Conservation (phyloP, 1,284 basidiomycete genomes). For the Ganoderma sinense region DNA sequence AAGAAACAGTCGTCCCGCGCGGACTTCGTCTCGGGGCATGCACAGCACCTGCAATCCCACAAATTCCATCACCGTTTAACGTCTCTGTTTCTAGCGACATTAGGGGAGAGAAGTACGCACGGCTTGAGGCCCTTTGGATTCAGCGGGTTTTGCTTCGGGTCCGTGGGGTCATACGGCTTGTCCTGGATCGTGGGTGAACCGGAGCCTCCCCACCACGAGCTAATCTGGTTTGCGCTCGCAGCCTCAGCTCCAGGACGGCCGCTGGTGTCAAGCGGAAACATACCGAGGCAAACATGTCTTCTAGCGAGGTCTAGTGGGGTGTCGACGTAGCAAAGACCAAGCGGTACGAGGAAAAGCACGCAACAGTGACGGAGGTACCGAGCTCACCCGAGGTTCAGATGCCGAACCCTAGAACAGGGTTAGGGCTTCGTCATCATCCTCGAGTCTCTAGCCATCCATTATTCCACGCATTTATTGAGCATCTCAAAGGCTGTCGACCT, state of each 20-base stretch:
- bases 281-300: slow-evolving; percentile 12
- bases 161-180: slow-evolving; percentile 66
- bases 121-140: slow-evolving; percentile 94
- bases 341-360: neutral
- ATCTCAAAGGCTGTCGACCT: no score
- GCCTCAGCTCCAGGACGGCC: neutral
- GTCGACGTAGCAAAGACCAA: neutral
- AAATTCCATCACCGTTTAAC: neutral
- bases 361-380: neutral
- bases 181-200: slow-evolving; percentile 40
- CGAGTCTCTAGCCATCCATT: neutral
- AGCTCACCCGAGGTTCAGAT: neutral
- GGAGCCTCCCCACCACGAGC: slow-evolving; percentile 51
- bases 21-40: slow-evolving; percentile 94
- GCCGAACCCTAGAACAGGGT: neutral
- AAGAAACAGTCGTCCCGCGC: slow-evolving; percentile 95
- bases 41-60: slow-evolving; percentile 78
- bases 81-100: neutral
- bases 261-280: neutral
- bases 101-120: slow-evolving; percentile 56
- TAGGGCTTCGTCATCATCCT: neutral
- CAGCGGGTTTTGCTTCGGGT: slow-evolving; percentile 80
- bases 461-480: neutral
- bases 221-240: slow-evolving; percentile 38
- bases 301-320: neutral